Conservation (phyloP, 441 rosid species). For the Rhodomyrtus psidioides region DNA sequence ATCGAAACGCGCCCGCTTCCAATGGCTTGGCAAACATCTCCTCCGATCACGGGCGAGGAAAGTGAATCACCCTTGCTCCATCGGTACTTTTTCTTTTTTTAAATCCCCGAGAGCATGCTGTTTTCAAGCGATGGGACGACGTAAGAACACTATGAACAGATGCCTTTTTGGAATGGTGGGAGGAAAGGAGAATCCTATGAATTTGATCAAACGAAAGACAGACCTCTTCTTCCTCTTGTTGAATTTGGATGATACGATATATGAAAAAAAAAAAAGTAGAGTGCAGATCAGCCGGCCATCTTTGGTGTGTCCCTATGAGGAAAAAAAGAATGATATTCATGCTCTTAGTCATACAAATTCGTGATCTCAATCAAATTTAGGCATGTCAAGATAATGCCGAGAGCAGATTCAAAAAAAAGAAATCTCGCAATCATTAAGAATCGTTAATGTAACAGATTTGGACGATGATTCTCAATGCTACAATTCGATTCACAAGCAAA, state of each 20-base stretch:
- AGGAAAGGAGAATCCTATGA: background rate
- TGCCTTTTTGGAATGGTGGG: background rate
- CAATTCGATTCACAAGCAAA: background rate
- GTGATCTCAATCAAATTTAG: background rate
- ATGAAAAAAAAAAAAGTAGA: background rate
- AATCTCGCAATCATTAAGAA: background rate
- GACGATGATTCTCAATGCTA: background rate
- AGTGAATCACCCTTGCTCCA: background rate
- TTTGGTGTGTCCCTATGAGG: background rate
- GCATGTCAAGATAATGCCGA: background rate
- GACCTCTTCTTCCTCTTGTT: background rate
- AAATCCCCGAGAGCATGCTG: background rate
- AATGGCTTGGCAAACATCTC: background rate
- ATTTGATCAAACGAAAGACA: background rate
- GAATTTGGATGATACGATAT: background rate
- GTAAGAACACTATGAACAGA: background rate
- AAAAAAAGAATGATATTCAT: background rate
- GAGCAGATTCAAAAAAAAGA: background rate
- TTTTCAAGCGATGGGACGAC: background rate
- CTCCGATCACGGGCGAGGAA: background rate
- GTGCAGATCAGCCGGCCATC: background rate
- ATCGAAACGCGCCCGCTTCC: background rate
- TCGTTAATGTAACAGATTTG: background rate
- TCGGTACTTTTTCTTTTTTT: background rate
- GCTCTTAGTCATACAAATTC: background rate